Evolutionary conservation across 2,329 filamentous ascomycete species (phyloP).

Genomic region (Drechslerella stenobrocha): DNA sequence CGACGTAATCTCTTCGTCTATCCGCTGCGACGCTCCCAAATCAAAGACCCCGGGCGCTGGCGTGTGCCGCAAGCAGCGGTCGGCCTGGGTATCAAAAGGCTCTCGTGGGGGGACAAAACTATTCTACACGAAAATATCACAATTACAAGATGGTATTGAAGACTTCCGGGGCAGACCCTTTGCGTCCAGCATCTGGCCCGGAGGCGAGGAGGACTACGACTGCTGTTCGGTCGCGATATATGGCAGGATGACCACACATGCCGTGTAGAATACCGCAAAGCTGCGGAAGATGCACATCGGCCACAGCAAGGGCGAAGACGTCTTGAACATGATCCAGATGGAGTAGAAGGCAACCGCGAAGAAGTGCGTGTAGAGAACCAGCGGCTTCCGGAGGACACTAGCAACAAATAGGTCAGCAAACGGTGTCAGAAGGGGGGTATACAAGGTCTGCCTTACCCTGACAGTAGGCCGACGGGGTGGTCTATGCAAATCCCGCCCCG

Average conservation of each 20-base stretch:
- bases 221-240: slow-evolving; percentile 70
- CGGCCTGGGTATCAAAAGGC: background rate
- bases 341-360: slow-evolving; percentile 88
- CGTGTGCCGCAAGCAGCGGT: background rate
- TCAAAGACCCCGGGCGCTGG: background rate
- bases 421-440: background rate
- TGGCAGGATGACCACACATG: slow-evolving; percentile 78
- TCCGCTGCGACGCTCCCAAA: background rate
- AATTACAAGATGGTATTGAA: slow-evolving; percentile 7
- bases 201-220: too few species aligned
- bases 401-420: slow-evolving; percentile 7
- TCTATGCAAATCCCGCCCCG: slow-evolving; percentile 70
- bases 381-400: slow-evolving; percentile 70
- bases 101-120: background rate
- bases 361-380: slow-evolving; percentile 86
- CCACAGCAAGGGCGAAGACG: slow-evolving; percentile 61
- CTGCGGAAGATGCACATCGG: slow-evolving; percentile 69
- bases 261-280: slow-evolving; percentile 74
- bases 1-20: background rate
- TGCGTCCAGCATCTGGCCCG: too few species aligned
- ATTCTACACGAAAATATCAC: slow-evolving; percentile 8
- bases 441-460: slow-evolving; percentile 59
- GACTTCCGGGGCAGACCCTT: too few species aligned
- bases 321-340: slow-evolving; percentile 70
- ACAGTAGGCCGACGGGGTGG: slow-evolving; percentile 79